Conservation (phyloP, 192 early-diverging fungal species). For the Dissophora globulifera region DNA sequence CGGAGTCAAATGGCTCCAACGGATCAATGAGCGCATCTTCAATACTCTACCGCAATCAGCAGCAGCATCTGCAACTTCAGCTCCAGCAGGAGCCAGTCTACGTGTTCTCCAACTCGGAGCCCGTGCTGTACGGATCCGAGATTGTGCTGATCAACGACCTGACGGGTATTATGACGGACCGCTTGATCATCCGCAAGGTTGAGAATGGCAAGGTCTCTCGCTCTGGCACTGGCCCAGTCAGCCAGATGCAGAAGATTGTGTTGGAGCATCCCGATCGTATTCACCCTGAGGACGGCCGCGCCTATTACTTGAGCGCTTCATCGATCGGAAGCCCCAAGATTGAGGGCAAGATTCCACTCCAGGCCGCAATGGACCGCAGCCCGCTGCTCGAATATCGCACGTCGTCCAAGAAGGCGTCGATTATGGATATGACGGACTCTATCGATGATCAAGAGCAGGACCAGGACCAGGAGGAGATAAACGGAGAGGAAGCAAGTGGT, state of each 20-base stretch:
- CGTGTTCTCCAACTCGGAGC: constrained; percentile 54
- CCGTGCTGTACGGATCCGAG: constrained; percentile 76
- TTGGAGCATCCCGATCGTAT: constrained; percentile 59
- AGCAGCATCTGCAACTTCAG: too few species aligned
- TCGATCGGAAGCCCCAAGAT: constrained; percentile 52
- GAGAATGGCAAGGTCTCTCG: constrained; percentile 78
- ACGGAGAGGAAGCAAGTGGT: neutral
- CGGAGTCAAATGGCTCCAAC: constrained; percentile 19
- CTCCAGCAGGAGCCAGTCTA: constrained; percentile 38
- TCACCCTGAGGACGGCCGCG: constrained; percentile 35
- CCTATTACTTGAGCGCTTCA: constrained; percentile 58
- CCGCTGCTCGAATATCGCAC: constrained; percentile 51
- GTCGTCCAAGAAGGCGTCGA: constrained; percentile 51
- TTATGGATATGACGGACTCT: constrained; percentile 48
- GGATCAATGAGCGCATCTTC: constrained; percentile 41
- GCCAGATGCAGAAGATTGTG: constrained; percentile 91
- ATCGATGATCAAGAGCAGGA: constrained; percentile 34
- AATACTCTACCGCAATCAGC: constrained; percentile 43
- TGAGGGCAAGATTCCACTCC: constrained; percentile 52
- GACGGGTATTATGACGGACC: constrained; percentile 74
- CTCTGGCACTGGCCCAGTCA: constrained; percentile 73
- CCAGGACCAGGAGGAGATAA: constrained; percentile 15
- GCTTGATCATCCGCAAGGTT: constrained; percentile 82
- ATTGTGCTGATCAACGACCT: constrained; percentile 74
- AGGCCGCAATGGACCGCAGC: constrained; percentile 53